Evolutionary conservation across 805 yeast genomes (phyloP).

Genomic region (Pichia sporocuriosa): DNA sequence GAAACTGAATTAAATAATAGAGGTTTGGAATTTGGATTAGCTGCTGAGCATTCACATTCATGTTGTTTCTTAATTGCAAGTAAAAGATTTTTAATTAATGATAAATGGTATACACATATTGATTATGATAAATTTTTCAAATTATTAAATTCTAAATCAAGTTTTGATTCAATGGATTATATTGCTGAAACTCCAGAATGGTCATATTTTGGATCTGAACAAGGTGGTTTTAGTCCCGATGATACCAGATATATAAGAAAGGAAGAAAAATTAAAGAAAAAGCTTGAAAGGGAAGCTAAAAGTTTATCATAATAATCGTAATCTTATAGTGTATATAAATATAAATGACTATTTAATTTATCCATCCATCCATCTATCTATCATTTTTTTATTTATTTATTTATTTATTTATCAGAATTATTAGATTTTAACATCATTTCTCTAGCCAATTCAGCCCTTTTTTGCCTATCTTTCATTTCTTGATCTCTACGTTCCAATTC

Average conservation of each 20-base stretch:
- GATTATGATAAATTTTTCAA: conserved; percentile 73
- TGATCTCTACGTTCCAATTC: conserved; percentile 83
- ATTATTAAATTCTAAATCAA: conserved; percentile 52
- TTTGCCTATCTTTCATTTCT: conserved; percentile 59
- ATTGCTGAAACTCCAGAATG: conserved; percentile 76
- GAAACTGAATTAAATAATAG: conserved; percentile 55
- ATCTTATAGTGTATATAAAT: no score
- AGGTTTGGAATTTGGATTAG: conserved; percentile 70
- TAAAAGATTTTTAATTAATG: conserved; percentile 58
- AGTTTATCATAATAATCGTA: no score
- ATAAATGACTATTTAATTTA: no score
- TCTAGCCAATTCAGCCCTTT: conserved; percentile 59
- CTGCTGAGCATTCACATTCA: conserved; percentile 94
- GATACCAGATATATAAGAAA: conserved; percentile 65
- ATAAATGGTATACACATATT: conserved; percentile 84
- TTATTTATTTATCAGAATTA: background rate
- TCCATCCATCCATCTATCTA: no score
- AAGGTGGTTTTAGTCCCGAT: conserved; percentile 86
- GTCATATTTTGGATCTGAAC: conserved; percentile 83
- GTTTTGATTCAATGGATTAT: conserved; percentile 76
- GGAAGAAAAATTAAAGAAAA: conserved; percentile 50
- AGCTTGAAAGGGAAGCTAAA: conserved; percentile 22
- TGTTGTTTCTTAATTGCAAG: conserved; percentile 87
- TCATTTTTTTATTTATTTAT: background rate
- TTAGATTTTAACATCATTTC: conserved; percentile 16